Percentiles rank a stretch among this genome's conserved stretches.
Evolutionary conservation across 768 basidiomycete genomes (phyloP).

Genomic region (Hemileccinum rubropunctum): DNA sequence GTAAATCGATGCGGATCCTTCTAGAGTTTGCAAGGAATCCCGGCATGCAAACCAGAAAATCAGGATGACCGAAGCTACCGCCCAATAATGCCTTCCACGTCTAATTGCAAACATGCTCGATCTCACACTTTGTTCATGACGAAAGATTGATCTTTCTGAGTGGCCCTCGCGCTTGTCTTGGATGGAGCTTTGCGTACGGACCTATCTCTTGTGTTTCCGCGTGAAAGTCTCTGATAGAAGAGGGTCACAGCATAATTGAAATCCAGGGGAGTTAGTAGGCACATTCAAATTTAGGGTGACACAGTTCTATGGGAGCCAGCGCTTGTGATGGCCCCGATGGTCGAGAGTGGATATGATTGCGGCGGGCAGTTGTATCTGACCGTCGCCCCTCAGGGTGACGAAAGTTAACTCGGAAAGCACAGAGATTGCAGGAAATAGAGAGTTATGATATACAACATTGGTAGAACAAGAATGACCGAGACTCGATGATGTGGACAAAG

Average conservation of each 20-base stretch:
- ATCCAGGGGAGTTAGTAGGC: background rate
- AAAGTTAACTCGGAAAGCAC: too few species aligned
- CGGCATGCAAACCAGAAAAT: too few species aligned
- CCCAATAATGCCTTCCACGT: too few species aligned
- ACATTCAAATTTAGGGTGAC: background rate
- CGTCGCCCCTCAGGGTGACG: background rate
- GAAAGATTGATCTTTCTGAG: background rate
- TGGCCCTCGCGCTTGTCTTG: background rate
- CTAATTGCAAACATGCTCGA: too few species aligned
- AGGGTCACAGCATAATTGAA: background rate
- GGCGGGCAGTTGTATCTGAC: background rate
- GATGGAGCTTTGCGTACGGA: background rate
- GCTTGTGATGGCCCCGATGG: background rate
- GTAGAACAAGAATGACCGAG: too few species aligned
- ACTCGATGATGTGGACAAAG: too few species aligned
- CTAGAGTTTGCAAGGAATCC: too few species aligned
- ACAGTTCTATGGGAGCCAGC: background rate
- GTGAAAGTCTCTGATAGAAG: too few species aligned
- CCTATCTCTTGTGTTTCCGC: background rate
- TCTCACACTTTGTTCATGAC: too few species aligned
- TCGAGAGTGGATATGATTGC: background rate
- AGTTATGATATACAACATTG: too few species aligned
- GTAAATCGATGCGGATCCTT: slow-evolving; percentile 10
- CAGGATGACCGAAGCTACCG: too few species aligned
- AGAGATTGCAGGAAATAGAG: too few species aligned